These are phyloP conservation scores for Aspergillus cavernicola DNA, from an alignment of 495 filamentous ascomycete genomes.

Conservation along the genomic window DNA sequence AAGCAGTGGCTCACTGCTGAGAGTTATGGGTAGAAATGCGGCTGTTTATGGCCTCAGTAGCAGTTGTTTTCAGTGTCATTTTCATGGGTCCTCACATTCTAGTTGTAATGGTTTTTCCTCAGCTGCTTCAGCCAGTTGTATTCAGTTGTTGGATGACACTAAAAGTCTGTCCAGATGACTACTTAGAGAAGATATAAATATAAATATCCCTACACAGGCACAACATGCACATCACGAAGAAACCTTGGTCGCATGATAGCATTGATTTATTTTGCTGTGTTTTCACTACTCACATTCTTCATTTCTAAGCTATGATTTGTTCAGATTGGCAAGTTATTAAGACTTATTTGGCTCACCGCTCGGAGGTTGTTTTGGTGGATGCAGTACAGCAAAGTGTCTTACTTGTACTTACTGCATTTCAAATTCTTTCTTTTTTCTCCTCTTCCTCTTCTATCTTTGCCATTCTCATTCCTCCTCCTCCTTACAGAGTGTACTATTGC, in stretches of 20 bases:
- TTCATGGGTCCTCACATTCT: no score
- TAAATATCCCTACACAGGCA: no score
- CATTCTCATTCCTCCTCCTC: conserved; percentile 11
- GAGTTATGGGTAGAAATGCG: no score
- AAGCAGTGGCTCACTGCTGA: no score
- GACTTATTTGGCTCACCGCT: conserved; percentile 30
- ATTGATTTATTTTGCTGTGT: no score
- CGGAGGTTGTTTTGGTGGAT: conserved; percentile 13
- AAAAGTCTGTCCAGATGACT: conserved; percentile 13
- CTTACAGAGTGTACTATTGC: not conserved
- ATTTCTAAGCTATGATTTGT: no score
- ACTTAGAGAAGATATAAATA: not conserved
- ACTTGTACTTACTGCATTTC: conserved; percentile 21
- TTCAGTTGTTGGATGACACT: not conserved
- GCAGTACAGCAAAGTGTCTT: not conserved
- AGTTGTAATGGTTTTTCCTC: no score
- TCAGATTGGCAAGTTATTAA: conserved; percentile 8
- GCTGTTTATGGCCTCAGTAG: no score
- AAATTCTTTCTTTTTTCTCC: conserved; percentile 19
- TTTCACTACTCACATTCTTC: no score
- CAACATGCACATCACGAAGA: no score
- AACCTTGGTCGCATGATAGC: no score
- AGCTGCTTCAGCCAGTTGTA: not conserved
- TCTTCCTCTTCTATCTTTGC: conserved; percentile 17
- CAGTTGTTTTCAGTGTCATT: no score